Evolutionary conservation across 306 rosid species (phyloP).

Genomic region (Myrica gale): DNA sequence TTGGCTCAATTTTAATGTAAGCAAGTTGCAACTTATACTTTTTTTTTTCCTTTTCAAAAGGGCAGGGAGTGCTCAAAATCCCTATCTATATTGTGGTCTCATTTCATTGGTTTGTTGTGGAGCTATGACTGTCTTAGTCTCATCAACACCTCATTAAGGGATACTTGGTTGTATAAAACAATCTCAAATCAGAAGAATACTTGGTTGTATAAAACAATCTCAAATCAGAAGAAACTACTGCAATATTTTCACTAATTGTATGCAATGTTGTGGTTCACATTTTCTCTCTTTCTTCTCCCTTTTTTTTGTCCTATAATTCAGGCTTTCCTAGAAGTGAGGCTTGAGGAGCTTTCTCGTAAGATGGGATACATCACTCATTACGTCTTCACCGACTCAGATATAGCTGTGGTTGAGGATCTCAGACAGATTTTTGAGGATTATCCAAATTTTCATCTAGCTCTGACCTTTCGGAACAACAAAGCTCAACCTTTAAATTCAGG

Average conservation of each 20-base stretch:
- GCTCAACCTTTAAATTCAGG: constrained; percentile 95
- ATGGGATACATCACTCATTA: constrained; percentile 48
- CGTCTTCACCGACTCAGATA: constrained; percentile 89
- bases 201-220: background rate
- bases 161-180: background rate
- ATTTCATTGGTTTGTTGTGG: background rate
- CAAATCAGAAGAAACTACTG: background rate
- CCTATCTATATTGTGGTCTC: background rate
- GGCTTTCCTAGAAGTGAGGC: constrained; percentile 68
- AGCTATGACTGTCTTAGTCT: background rate
- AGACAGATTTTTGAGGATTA: constrained; percentile 59
- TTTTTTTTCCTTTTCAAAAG: background rate
- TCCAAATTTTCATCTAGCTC: constrained; percentile 74
- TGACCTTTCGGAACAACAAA: constrained; percentile 88
- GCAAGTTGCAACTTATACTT: background rate
- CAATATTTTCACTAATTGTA: background rate
- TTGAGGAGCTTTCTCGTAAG: constrained; percentile 48
- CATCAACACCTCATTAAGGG: background rate
- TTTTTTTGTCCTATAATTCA: constrained; percentile 38
- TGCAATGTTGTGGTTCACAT: background rate
- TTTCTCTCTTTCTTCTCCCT: background rate
- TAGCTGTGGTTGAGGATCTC: constrained; percentile 77
- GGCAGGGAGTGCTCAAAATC: background rate
- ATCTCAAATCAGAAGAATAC: background rate
- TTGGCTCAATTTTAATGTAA: background rate